Base-by-base conservation (phyloP, 805 yeast species). In the Barnettozyma populi region DNA sequence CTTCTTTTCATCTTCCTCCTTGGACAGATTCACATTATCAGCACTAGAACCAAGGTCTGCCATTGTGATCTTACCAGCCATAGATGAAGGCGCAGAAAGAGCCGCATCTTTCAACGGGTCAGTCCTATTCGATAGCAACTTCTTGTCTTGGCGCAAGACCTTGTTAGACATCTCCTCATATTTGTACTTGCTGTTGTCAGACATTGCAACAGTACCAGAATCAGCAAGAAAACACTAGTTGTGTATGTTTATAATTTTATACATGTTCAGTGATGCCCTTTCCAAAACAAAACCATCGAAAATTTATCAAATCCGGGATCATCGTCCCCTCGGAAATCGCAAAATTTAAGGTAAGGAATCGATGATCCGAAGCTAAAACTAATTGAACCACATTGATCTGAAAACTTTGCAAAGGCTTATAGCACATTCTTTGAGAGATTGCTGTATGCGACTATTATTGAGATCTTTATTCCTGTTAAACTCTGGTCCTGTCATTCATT, bases 111-210 rank as follows among this genome's bases (percentile, higher is more conserved):
- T 62, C 14, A 57, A 57, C 8, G 70, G 71, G 42, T 65, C 70
- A 39, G 71, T 60, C 40, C 63, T 67, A 51, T 60, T 65, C 43
- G 75, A 74, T 44, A 78, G 61, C 35, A 79, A 67, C 44, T 82
- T 64, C 51, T 73, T 70, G 60, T 84, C 88, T 51, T 75, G 77
- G 52, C 74, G 68, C 25, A 82, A 72, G 51, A 87, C 92, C 69
- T 82, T 82, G 56, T 82, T 85, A 44, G 95, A 76, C 90, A 87
- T 84, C 60, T 79, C 86, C 61, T 81, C 84, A 56, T 81, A 79
- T 54, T 80, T 74, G 64, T 81, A 82, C 39, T 60, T 56, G 49
- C 52, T 50, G 31, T 53, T 42, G 39, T 58, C 57, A 19, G 56
- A 36, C 61, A 19, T 35, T 7, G 37, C 37, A 14, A 35, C 21